Evolutionary conservation across 768 basidiomycete genomes (phyloP).

Genomic region (Hypsizygus marmoreus): DNA sequence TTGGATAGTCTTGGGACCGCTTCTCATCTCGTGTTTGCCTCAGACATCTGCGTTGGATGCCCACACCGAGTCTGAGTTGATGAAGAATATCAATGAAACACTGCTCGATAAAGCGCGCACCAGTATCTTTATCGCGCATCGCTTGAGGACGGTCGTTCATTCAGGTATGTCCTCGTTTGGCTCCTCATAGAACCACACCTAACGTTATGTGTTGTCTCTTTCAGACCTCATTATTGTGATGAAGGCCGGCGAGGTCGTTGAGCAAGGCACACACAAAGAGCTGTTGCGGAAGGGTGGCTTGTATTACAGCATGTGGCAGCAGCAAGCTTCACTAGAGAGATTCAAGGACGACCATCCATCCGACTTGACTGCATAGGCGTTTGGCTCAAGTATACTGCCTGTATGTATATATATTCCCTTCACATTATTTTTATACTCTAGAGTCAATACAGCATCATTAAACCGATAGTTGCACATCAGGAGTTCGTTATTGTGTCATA

Average conservation of each 20-base stretch:
- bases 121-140: constrained; percentile 96
- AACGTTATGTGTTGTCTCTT: constrained; percentile 1
- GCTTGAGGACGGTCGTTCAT: constrained; percentile 86
- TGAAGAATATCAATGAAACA: constrained; percentile 87
- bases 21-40: neutral
- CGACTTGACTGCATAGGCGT: constrained; percentile 7
- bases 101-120: constrained; percentile 81
- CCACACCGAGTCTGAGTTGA: constrained; percentile 91
- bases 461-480: too few species aligned
- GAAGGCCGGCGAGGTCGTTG: constrained; percentile 85
- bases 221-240: constrained; percentile 92
- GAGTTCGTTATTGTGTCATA: too few species aligned
- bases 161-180: constrained; percentile 57
- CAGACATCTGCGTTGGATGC: constrained; percentile 96
- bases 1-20: constrained; percentile 1
- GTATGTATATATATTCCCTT: too few species aligned
- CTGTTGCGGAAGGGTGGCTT: constrained; percentile 70
- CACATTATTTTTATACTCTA: too few species aligned
- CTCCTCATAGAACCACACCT: neutral
- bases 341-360: constrained; percentile 17
- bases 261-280: constrained; percentile 92
- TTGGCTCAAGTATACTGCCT: too few species aligned
- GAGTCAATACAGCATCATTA: too few species aligned
- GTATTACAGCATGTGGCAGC: constrained; percentile 82
- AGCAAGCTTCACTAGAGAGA: constrained; percentile 58